phyloP scores from a whole-genome alignment of 2,329 filamentous ascomycete genomes.

The Neopestalotiopsis rosae region DNA sequence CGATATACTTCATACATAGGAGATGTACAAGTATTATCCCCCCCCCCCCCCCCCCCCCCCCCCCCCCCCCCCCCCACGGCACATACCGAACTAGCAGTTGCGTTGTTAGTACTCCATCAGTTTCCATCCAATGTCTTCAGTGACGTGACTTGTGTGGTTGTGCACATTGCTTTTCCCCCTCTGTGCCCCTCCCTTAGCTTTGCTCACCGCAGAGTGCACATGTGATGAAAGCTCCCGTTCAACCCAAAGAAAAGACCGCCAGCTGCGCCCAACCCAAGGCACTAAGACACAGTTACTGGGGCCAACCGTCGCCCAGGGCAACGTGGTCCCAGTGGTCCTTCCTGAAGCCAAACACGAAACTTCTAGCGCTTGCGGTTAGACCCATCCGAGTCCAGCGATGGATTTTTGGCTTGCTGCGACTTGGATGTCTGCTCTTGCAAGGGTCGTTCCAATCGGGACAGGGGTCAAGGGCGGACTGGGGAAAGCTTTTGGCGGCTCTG shows the following conservation, averaged over 20 bases:
- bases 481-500: conserved; percentile 2
- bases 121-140: too few relatives aligned
- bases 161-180: not conserved
- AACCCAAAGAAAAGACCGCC: not conserved
- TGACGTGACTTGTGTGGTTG: not conserved
- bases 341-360: conserved; percentile 12
- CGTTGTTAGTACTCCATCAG: too few relatives aligned
- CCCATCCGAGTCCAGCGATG: not conserved
- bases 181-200: not conserved
- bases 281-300: not conserved
- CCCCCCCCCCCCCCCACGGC: not conserved
- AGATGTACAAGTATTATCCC: not conserved
- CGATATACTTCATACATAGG: not conserved
- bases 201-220: not conserved
- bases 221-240: not conserved
- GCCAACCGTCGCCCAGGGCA: conserved; percentile 11
- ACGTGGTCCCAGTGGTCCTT: conserved; percentile 11
- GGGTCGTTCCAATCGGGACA: not conserved
- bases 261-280: not conserved
- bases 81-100: not conserved
- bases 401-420: too few relatives aligned
- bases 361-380: conserved; percentile 10
- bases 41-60: not conserved
- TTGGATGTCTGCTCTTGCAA: too few relatives aligned
- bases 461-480: not conserved